phyloP scores from a whole-genome alignment of 139 green algal genomes.

The Raphidocelis subcapitata region DNA sequence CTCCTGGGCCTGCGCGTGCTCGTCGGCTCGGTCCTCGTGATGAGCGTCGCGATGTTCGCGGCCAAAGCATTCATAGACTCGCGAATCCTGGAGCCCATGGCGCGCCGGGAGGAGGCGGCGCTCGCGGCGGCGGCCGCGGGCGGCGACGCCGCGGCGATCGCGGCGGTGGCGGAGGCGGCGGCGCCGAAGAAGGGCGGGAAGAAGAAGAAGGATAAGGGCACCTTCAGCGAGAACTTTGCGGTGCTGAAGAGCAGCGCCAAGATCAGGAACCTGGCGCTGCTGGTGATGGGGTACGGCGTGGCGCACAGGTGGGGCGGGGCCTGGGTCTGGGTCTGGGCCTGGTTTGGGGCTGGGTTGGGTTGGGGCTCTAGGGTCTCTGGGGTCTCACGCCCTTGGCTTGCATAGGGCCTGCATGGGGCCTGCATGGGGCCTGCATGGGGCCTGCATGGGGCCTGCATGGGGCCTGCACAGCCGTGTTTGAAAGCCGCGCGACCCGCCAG shows the following conservation, averaged over 20 bases:
- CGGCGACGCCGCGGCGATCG: background rate
- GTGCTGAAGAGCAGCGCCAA: constrained; percentile 59
- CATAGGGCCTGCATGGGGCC: too few species aligned
- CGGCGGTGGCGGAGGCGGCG: background rate
- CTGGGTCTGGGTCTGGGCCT: too few species aligned
- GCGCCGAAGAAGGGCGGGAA: constrained; percentile 12
- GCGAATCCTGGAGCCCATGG: constrained; percentile 3
- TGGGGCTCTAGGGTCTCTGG: too few species aligned
- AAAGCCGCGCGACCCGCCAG: too few species aligned
- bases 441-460: too few species aligned
- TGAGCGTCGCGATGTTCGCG: constrained; percentile 60
- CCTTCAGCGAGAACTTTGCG: constrained; percentile 53
- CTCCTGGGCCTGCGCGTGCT: constrained; percentile 49
- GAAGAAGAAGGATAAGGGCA: constrained; percentile 68
- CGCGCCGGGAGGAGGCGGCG: background rate
- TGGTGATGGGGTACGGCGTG: constrained; percentile 77
- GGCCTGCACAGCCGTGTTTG: too few species aligned
- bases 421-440: too few species aligned
- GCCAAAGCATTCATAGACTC: constrained; percentile 45
- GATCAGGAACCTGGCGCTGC: constrained; percentile 71
- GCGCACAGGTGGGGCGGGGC: constrained; percentile 60
- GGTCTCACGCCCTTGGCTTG: too few species aligned
- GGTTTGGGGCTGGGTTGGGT: too few species aligned
- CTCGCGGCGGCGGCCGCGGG: constrained; percentile 13
- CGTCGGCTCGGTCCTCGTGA: constrained; percentile 53